phyloP scores from a whole-genome alignment of 805 yeast genomes.

The Spathaspora passalidarum region DNA sequence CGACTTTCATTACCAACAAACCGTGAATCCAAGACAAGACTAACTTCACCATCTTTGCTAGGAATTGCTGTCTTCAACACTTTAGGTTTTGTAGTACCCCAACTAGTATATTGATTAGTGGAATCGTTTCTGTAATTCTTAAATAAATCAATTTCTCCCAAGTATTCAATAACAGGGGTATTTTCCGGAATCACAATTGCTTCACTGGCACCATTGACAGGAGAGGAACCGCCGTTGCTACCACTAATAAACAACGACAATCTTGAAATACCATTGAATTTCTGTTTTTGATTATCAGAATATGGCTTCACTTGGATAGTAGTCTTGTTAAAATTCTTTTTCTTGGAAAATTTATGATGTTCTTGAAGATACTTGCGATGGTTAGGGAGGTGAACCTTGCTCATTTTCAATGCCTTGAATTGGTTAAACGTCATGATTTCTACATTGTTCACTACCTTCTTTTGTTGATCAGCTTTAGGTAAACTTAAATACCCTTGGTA shows the following conservation, averaged over 20 bases:
- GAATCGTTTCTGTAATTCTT: slow-evolving; percentile 61
- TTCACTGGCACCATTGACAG: slow-evolving; percentile 7
- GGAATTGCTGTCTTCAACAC: slow-evolving; percentile 25
- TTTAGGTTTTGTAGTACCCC: slow-evolving; percentile 61
- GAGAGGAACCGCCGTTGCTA: neutral
- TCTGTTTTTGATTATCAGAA: slow-evolving; percentile 54
- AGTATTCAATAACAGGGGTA: slow-evolving; percentile 54
- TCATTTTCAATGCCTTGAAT: slow-evolving; percentile 27
- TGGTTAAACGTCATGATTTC: slow-evolving; percentile 22
- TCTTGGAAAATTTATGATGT: slow-evolving; percentile 26
- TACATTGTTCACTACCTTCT: slow-evolving; percentile 10
- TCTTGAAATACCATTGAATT: slow-evolving; percentile 67
- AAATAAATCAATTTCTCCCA: slow-evolving; percentile 72
- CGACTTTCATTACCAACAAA: slow-evolving; percentile 72
- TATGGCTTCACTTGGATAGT: slow-evolving; percentile 52
- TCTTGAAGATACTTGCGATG: slow-evolving; percentile 29
- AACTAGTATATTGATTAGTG: slow-evolving; percentile 70
- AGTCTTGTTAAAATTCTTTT: slow-evolving; percentile 20
- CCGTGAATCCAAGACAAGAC: slow-evolving; percentile 76
- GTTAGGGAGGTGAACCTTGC: slow-evolving; percentile 32
- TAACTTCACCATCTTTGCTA: slow-evolving; percentile 27
- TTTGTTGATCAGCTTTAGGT: slow-evolving; percentile 7
- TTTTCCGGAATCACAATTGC: slow-evolving; percentile 37
- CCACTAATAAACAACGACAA: slow-evolving; percentile 53
- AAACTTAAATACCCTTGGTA: slow-evolving; percentile 5